Conservation (phyloP, 345 rosid species). For the Clausena lansium region DNA sequence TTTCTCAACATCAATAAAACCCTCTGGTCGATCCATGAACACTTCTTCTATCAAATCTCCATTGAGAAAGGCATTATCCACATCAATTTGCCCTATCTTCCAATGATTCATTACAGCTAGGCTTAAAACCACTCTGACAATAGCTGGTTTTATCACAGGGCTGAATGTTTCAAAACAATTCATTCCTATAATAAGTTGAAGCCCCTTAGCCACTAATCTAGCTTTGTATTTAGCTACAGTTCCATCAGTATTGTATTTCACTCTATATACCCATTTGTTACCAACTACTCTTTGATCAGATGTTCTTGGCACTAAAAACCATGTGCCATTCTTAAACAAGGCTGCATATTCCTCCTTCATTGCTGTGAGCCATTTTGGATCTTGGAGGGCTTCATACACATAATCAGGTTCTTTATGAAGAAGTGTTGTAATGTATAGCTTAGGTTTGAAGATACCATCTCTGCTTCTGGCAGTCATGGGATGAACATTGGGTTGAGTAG, state of each 20-base stretch:
- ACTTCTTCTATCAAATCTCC: no score
- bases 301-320: neutral
- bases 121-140: neutral
- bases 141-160: neutral
- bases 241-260: no score
- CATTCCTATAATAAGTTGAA: fast-evolving
- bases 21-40: no score
- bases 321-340: neutral
- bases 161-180: neutral
- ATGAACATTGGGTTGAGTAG: no score
- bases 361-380: no score
- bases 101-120: neutral
- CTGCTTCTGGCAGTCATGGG: no score
- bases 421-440: no score
- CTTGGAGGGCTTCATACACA: neutral
- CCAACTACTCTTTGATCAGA: no score
- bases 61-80: neutral
- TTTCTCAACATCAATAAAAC: no score
- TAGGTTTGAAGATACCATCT: neutral
- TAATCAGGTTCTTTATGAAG: neutral
- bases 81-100: neutral
- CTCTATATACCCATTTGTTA: no score
- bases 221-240: no score
- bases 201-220: no score
- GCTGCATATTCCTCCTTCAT: neutral